A percentile compares a stretch with the other conserved stretches of the same genome.
Conservation (phyloP, 371 early-diverging fungal genomes). For the Lichtheimia ornata region DNA sequence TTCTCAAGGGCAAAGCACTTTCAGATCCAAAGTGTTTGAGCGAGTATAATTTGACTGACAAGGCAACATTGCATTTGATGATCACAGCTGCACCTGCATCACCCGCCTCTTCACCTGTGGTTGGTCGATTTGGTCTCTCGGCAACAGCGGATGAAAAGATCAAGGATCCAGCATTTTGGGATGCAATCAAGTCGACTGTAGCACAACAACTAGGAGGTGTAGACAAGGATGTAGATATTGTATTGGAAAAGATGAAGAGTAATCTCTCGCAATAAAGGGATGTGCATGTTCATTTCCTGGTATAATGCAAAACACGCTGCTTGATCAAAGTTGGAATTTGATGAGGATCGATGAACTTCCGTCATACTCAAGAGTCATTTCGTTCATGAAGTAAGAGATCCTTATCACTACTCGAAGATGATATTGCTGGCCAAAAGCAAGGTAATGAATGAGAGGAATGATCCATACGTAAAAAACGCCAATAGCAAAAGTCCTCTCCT, state of each 20-base stretch:
- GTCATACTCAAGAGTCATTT: too few species aligned
- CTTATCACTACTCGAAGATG: too few species aligned
- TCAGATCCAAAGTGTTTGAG: slow-evolving; percentile 53
- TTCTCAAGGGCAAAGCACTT: slow-evolving; percentile 66
- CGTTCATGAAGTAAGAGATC: too few species aligned
- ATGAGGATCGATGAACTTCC: too few species aligned
- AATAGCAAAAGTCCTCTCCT: too few species aligned
- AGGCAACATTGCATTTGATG: slow-evolving; percentile 55
- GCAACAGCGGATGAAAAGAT: slow-evolving; percentile 29
- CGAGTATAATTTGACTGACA: slow-evolving; percentile 50
- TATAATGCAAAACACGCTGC: too few species aligned
- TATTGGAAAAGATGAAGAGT: slow-evolving; percentile 14
- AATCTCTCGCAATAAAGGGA: not conserved
- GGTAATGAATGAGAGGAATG: too few species aligned
- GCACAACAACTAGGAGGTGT: slow-evolving; percentile 2
- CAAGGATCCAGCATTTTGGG: slow-evolving; percentile 36
- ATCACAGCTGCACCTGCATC: slow-evolving; percentile 44
- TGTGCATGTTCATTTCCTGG: too few species aligned
- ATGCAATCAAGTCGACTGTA: slow-evolving; percentile 27
- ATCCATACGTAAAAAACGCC: too few species aligned
- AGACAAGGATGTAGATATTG: slow-evolving; percentile 16
- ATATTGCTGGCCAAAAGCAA: too few species aligned
- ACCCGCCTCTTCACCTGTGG: slow-evolving; percentile 12
- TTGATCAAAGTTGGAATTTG: too few species aligned
- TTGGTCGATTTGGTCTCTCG: slow-evolving; percentile 34